phyloP scores from a whole-genome alignment of 805 yeast genomes.

The Barnettozyma salicaria region DNA sequence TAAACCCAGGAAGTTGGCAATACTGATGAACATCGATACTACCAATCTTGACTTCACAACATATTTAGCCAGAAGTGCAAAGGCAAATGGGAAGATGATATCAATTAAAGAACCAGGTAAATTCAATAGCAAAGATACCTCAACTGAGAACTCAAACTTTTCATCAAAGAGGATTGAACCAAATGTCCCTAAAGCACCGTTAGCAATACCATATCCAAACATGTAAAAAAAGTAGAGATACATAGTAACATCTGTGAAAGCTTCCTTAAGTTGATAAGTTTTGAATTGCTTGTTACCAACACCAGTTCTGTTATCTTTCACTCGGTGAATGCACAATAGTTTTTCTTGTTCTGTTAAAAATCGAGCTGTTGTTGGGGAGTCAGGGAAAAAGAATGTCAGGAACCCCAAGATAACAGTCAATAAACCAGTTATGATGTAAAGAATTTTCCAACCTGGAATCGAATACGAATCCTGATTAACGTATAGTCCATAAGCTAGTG shows the following conservation, averaged over 20 bases:
- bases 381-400: slow-evolving; percentile 43
- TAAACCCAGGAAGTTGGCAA: slow-evolving; percentile 7
- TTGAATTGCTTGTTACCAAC: slow-evolving; percentile 52
- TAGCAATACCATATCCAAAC: slow-evolving; percentile 39
- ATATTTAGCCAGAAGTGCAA: slow-evolving; percentile 21
- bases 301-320: slow-evolving; percentile 51
- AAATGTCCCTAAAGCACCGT: slow-evolving; percentile 39
- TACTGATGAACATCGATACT: slow-evolving; percentile 24
- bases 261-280: slow-evolving; percentile 47
- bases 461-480: slow-evolving; percentile 33
- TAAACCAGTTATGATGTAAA: slow-evolving; percentile 55
- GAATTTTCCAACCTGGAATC: slow-evolving; percentile 52
- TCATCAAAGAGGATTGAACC: slow-evolving; percentile 17
- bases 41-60: slow-evolving; percentile 22
- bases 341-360: slow-evolving; percentile 42
- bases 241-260: slow-evolving; percentile 42
- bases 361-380: slow-evolving; percentile 46
- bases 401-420: slow-evolving; percentile 47
- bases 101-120: slow-evolving; percentile 33
- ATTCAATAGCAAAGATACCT: slow-evolving; percentile 21
- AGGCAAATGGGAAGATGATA: slow-evolving; percentile 23
- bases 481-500: slow-evolving; percentile 50
- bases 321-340: slow-evolving; percentile 43
- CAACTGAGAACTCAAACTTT: slow-evolving; percentile 12
- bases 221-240: slow-evolving; percentile 41